Evolutionary conservation across 2,329 filamentous ascomycete species (phyloP).

Genomic region (Fusarium sp.): DNA sequence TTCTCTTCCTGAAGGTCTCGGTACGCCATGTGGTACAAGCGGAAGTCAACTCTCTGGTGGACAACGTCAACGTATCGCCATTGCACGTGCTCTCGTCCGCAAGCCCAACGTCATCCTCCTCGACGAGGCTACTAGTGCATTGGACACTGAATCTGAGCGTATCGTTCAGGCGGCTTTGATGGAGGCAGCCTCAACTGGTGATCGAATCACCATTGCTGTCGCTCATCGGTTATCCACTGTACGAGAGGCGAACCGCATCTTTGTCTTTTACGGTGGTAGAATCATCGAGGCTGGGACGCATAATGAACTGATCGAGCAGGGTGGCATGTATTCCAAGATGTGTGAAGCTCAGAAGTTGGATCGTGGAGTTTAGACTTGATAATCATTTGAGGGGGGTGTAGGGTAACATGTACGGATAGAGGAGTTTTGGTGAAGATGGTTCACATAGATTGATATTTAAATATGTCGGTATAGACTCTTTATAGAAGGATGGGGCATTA

Average conservation of each 20-base stretch:
- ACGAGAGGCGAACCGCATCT: slow-evolving; percentile 12
- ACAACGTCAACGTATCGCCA: slow-evolving; percentile 17
- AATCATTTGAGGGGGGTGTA: background rate
- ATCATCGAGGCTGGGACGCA: slow-evolving; percentile 18
- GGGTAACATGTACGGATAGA: background rate
- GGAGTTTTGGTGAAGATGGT: background rate
- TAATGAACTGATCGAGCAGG: slow-evolving; percentile 6
- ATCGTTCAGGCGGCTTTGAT: slow-evolving; percentile 17
- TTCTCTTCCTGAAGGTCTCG: slow-evolving; percentile 5
- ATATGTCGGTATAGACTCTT: background rate
- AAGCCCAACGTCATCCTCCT: slow-evolving; percentile 12
- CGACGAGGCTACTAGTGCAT: slow-evolving; percentile 9
- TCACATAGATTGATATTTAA: background rate
- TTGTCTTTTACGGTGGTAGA: slow-evolving; percentile 14
- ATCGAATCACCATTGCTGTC: slow-evolving; percentile 23
- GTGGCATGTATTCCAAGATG: slow-evolving; percentile 17
- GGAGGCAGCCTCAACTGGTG: background rate
- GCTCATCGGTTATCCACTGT: slow-evolving; percentile 17
- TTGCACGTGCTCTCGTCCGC: slow-evolving; percentile 15
- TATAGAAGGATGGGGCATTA: background rate
- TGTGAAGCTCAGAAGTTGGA: slow-evolving; percentile 6
- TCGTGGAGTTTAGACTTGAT: background rate
- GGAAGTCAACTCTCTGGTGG: slow-evolving; percentile 16
- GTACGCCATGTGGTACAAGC: slow-evolving; percentile 1
- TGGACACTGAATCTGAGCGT: slow-evolving; percentile 12